Percentiles rank a stretch among this genome's conserved stretches.
phyloP scores from a whole-genome alignment of 352 stramenopile genomes.

The Phytophthora fragariaefolia region DNA sequence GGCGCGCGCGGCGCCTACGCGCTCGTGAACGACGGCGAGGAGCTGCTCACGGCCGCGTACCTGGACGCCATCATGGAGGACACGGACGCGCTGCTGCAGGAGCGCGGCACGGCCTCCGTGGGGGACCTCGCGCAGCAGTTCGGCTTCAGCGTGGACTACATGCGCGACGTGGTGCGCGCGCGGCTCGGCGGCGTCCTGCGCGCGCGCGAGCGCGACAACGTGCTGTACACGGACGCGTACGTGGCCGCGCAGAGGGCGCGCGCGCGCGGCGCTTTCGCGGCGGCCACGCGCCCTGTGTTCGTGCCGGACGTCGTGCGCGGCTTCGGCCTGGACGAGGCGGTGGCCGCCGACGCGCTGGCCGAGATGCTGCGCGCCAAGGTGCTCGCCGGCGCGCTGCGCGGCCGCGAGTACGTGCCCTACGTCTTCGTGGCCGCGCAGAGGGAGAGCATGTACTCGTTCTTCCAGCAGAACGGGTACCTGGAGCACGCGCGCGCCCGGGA shows the following conservation, averaged over 20 bases:
- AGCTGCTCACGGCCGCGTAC: constrained; percentile 84
- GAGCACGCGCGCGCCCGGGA: constrained; percentile 62
- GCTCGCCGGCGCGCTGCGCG: constrained; percentile 68
- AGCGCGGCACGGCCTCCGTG: constrained; percentile 68
- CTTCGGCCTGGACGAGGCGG: constrained; percentile 69
- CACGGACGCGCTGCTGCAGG: constrained; percentile 77
- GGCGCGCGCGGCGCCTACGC: constrained; percentile 35
- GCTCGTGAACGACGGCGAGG: constrained; percentile 77
- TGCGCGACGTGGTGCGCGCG: constrained; percentile 71
- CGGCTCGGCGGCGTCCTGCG: constrained; percentile 69
- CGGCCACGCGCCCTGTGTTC: constrained; percentile 70
- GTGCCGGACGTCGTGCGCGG: constrained; percentile 66
- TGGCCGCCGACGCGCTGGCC: constrained; percentile 62
- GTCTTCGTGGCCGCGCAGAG: constrained; percentile 81
- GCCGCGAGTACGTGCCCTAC: constrained; percentile 80
- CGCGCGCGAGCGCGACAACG: constrained; percentile 66
- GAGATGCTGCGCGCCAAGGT: constrained; percentile 64
- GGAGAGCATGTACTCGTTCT: constrained; percentile 85
- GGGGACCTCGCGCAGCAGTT: constrained; percentile 84
- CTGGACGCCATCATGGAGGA: constrained; percentile 88
- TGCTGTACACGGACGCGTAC: constrained; percentile 83
- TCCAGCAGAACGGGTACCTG: constrained; percentile 85
- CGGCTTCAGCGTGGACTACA: constrained; percentile 84
- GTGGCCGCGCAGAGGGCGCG: constrained; percentile 68
- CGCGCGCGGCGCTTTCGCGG: constrained; percentile 71